These are phyloP conservation scores for Lyophyllum decastes DNA, from an alignment of 768 basidiomycete genomes.

Conservation along the genomic window DNA sequence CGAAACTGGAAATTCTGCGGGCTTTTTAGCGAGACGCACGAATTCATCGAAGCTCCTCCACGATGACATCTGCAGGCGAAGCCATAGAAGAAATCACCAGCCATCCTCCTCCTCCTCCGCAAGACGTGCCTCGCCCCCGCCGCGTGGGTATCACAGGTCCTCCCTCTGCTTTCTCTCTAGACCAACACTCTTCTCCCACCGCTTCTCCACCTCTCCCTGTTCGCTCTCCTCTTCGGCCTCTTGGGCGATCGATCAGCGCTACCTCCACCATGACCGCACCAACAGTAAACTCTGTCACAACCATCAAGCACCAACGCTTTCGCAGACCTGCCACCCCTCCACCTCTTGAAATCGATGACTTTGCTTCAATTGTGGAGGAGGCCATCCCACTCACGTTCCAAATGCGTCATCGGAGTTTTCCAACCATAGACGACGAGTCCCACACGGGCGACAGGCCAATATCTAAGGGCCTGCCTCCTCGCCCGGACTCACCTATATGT, in stretches of 20 bases:
- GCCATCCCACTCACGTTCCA: constrained; percentile 20
- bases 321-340: constrained; percentile 23
- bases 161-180: constrained; percentile 32
- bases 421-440: constrained; percentile 20
- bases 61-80: constrained; percentile 15
- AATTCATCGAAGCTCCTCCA: constrained; percentile 12
- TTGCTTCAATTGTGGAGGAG: constrained; percentile 25
- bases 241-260: constrained; percentile 26
- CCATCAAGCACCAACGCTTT: constrained; percentile 10
- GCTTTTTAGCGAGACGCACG: constrained; percentile 1
- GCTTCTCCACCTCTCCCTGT: constrained; percentile 32
- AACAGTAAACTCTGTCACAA: not conserved
- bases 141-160: constrained; percentile 44
- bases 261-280: constrained; percentile 14
- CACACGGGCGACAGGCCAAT: constrained; percentile 16
- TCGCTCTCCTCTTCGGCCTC: constrained; percentile 39
- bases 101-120: not conserved
- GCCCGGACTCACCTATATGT: constrained; percentile 29
- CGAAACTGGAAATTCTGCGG: constrained; percentile 13
- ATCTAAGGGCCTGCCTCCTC: constrained; percentile 23
- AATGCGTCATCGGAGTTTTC: constrained; percentile 29
- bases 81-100: constrained; percentile 3
- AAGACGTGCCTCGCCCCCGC: constrained; percentile 38
- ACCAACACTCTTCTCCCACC: constrained; percentile 19
- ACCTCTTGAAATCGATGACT: constrained; percentile 25